These are phyloP conservation scores for Ophiocordyceps camponoti-saundersi DNA, from an alignment of 2,329 filamentous ascomycete species.

Conservation along the genomic window DNA sequence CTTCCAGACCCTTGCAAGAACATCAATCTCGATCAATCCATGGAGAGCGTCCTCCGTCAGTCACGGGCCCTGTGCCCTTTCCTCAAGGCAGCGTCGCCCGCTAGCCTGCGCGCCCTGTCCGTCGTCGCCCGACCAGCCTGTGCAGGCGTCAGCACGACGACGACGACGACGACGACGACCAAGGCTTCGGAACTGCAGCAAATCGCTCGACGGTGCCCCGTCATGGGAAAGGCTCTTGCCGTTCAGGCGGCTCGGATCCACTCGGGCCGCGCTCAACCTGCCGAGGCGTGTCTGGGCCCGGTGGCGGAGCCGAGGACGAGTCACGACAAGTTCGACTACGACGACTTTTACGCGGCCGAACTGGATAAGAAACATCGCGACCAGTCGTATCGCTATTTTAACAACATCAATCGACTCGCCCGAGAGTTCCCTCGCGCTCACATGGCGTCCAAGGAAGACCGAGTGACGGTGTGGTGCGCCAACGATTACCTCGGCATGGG, in stretches of 20 bases:
- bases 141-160: conserved; percentile 46
- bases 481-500: conserved; percentile 99
- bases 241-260: conserved; percentile 73
- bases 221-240: conserved; percentile 96
- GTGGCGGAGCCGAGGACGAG: not conserved
- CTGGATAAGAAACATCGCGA: conserved; percentile 99
- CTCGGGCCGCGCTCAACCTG: conserved; percentile 61
- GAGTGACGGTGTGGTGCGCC: conserved; percentile 96
- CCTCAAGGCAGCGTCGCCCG: conserved; percentile 82
- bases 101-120: conserved; percentile 78
- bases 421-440: conserved; percentile 93
- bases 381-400: conserved; percentile 99
- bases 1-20: too few species aligned
- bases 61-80: conserved; percentile 97
- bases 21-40: too few species aligned
- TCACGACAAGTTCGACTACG: conserved; percentile 61
- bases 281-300: conserved; percentile 14
- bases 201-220: conserved; percentile 83
- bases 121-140: conserved; percentile 49
- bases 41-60: conserved; percentile 91
- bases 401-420: conserved; percentile 98
- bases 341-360: conserved; percentile 73
- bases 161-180: too few species aligned
- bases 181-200: conserved; percentile 70
- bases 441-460: conserved; percentile 66